Conservation (phyloP, 257 asterid species). For the Lavandula angustifolia region DNA sequence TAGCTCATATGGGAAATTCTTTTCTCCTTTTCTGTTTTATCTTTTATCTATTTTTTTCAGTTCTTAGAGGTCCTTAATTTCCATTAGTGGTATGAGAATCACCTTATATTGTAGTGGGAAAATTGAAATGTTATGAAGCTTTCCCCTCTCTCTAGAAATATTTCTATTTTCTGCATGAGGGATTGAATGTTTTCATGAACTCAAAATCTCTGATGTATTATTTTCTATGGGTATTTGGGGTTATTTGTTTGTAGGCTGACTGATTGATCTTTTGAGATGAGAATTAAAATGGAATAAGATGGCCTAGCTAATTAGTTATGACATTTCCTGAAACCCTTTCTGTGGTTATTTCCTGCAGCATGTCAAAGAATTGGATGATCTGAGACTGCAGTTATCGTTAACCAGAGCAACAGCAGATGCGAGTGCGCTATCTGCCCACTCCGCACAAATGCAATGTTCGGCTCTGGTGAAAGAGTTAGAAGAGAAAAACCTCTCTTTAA, state of each 20-base stretch:
- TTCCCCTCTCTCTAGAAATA: neutral
- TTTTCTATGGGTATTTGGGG: neutral
- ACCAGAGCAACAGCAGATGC: conserved; percentile 79
- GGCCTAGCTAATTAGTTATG: neutral
- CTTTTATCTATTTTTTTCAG: neutral
- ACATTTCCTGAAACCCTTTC: neutral
- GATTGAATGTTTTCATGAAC: too few relatives aligned
- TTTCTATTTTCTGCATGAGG: too few relatives aligned
- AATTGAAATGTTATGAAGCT: neutral
- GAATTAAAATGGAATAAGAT: neutral
- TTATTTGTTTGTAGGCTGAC: neutral
- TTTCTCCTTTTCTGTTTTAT: neutral
- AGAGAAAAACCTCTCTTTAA: conserved; percentile 57
- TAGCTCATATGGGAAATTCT: neutral
- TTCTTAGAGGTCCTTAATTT: neutral
- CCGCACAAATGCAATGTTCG: conserved; percentile 74
- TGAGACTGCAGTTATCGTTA: conserved; percentile 59
- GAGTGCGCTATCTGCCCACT: conserved; percentile 74
- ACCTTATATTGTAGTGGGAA: conserved; percentile 10
- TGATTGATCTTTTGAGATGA: neutral
- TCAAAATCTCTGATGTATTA: too few relatives aligned
- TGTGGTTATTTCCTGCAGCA: conserved; percentile 46
- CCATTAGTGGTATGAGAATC: neutral
- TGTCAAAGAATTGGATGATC: conserved; percentile 71
- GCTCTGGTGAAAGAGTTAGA: conserved; percentile 71